These are phyloP conservation scores for Cladosporium sp. DNA, from an alignment of 2,329 filamentous ascomycete species.

Conservation along the genomic window DNA sequence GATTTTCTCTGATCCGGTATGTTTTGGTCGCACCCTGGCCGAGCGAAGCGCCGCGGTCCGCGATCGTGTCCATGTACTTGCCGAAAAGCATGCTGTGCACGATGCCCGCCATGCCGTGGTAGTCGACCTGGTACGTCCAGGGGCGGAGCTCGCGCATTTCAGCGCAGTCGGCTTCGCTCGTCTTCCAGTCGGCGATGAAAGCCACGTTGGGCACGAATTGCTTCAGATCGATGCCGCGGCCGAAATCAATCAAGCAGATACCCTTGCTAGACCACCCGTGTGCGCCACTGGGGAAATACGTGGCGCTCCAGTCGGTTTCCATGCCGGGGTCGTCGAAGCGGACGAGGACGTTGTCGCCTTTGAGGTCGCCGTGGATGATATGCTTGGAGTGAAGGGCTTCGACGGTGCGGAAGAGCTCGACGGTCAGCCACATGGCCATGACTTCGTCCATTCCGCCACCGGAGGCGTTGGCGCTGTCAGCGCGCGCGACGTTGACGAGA, in stretches of 20 bases:
- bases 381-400: conserved; percentile 78
- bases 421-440: conserved; percentile 89
- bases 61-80: conserved; percentile 81
- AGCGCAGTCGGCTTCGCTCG: conserved; percentile 78
- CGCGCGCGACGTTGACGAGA: conserved; percentile 79
- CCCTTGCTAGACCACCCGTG: conserved; percentile 79
- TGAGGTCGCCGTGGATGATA: conserved; percentile 88
- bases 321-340: conserved; percentile 59
- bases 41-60: conserved; percentile 44
- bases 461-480: conserved; percentile 47
- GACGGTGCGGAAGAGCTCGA: conserved; percentile 86
- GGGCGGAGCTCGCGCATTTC: conserved; percentile 92
- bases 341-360: conserved; percentile 91
- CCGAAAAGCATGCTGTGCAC: conserved; percentile 89
- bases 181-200: conserved; percentile 96
- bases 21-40: conserved; percentile 57
- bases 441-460: conserved; percentile 79
- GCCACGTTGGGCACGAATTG: conserved; percentile 71
- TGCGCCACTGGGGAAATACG: conserved; percentile 69
- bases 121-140: conserved; percentile 98
- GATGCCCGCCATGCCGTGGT: conserved; percentile 85
- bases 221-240: conserved; percentile 88
- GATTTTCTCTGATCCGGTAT: conserved; percentile 74
- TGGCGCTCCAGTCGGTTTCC: conserved; percentile 50
- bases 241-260: conserved; percentile 88